phyloP scores from a whole-genome alignment of 257 asterid species.

The Penstemon davidsonii region DNA sequence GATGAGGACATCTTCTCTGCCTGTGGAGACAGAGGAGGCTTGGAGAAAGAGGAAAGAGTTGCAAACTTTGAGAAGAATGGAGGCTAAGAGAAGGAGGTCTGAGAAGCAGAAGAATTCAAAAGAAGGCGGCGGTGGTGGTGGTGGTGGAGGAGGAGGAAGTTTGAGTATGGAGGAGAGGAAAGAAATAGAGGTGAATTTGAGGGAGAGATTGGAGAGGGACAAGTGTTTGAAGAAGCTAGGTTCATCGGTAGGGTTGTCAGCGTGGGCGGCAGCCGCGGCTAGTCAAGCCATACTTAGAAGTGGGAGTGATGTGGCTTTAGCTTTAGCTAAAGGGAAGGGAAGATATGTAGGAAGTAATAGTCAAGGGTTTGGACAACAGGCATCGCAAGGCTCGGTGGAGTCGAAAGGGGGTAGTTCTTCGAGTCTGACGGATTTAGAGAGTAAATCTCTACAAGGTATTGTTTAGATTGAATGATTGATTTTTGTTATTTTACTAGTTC shows the following conservation, averaged over 20 bases:
- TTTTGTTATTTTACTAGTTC: neutral
- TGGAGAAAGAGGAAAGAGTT: constrained; percentile 93
- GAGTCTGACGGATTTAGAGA: constrained; percentile 58
- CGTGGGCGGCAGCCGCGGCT: constrained; percentile 29
- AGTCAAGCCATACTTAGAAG: constrained; percentile 36
- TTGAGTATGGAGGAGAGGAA: constrained; percentile 53
- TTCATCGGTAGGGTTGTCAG: constrained; percentile 39
- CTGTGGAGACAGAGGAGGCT: constrained; percentile 87
- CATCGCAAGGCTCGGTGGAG: constrained; percentile 61
- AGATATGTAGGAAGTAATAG: constrained; percentile 36
- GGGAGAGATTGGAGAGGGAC: constrained; percentile 60
- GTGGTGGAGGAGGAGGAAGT: constrained; percentile 34
- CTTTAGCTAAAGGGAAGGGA: constrained; percentile 49
- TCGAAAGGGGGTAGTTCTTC: constrained; percentile 84
- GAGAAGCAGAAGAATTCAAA: constrained; percentile 71
- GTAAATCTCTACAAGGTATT: constrained; percentile 67
- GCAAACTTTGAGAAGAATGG: constrained; percentile 89
- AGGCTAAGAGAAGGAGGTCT: constrained; percentile 87
- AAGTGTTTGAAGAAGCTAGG: constrained; percentile 43
- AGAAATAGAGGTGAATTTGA: constrained; percentile 63
- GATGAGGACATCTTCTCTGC: constrained; percentile 77
- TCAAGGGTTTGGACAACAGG: constrained; percentile 37
- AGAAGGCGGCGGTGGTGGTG: constrained; percentile 38
- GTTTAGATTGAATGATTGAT: neutral
- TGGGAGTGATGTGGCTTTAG: constrained; percentile 43